Base-by-base conservation (phyloP, 2,329 filamentous ascomycete genomes). In the Colletotrichum sp. region DNA sequence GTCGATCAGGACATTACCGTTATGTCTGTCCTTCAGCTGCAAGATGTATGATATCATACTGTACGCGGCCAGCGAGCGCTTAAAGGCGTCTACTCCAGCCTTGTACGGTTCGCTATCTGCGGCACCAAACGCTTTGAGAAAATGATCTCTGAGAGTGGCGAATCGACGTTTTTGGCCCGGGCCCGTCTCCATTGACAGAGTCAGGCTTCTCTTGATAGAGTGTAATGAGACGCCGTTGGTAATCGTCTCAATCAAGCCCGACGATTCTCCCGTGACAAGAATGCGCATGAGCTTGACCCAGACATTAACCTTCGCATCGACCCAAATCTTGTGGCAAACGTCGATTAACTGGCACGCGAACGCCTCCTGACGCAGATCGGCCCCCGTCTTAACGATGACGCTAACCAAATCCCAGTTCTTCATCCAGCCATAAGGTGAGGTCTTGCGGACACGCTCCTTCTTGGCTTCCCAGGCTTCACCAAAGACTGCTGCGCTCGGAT, bases 261-360 rank as follows among this genome's bases (percentile, higher is more conserved):
- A 96, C 10, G 94, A 95, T 86, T 96, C 95, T 77, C 95, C 95
- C 7, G 95, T 96, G 55, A 97, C 95, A 69, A 97, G 87, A 69
- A 97, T 97, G 70, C 95, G 92, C 95, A 97, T 97, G 75, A 94
- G 89, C 85, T 96, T 96, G 24, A 96, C 94, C 95, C 95, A 97
- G n/a, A 97, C 95, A 44, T 94, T 90, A 36, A 95, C 91, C 30
- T 89, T 87, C 18, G 94, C 93, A 77, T 96, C 94, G 63, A 92
- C 87, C 94, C 95, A 97, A 79, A 96, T 96, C 85, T 94, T 95
- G 81, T 94, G 90, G 84, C 95, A 97, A 15, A 96, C 94, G 73
- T 92, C 89, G 79, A 97, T 97, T 60, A 97, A 90, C 85, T 97
- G 95, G 82, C 95, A 96, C 8, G 95, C 95, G 84, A 97, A 97